These are phyloP conservation scores for Beta corolliflora DNA, from an alignment of 179 eudicot genomes.

Conservation along the genomic window DNA sequence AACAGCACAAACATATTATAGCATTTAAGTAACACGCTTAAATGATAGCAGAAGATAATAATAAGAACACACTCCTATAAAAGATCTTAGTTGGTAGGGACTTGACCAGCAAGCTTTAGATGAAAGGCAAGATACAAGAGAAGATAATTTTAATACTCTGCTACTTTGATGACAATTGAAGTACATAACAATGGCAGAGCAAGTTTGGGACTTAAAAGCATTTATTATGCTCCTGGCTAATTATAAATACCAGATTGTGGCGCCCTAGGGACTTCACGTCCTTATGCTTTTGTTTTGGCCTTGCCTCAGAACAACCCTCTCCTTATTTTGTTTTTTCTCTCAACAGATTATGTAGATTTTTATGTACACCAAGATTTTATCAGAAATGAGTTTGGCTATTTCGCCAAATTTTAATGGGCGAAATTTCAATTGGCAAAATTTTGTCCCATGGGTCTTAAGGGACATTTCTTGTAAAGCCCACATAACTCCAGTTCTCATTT, in stretches of 20 bases:
- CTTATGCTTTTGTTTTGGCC: neutral
- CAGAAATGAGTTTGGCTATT: too few species aligned
- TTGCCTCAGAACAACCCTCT: neutral
- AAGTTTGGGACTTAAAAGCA: slow-evolving; percentile 14
- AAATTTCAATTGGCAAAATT: too few species aligned
- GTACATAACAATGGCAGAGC: slow-evolving; percentile 2
- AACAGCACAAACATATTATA: slow-evolving; percentile 7
- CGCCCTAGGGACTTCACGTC: neutral
- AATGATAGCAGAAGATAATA: slow-evolving; percentile 24
- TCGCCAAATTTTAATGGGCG: too few species aligned
- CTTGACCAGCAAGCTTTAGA: slow-evolving; percentile 23
- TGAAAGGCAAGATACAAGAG: slow-evolving; percentile 15
- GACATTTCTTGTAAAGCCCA: too few species aligned
- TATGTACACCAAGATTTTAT: too few species aligned
- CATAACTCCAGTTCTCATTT: too few species aligned
- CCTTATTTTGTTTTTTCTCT: neutral
- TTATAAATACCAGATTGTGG: slow-evolving; percentile 13
- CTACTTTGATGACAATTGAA: slow-evolving; percentile 21
- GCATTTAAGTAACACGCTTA: slow-evolving; percentile 20
- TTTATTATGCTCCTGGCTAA: slow-evolving; percentile 22
- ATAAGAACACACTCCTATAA: slow-evolving; percentile 22
- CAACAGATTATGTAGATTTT: too few species aligned
- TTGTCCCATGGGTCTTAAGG: too few species aligned
- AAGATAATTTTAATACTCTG: slow-evolving; percentile 1
- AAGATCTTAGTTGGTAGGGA: slow-evolving; percentile 20